Base-by-base conservation (phyloP, 2,329 filamentous ascomycete genomes). In the Nemania sp. region DNA sequence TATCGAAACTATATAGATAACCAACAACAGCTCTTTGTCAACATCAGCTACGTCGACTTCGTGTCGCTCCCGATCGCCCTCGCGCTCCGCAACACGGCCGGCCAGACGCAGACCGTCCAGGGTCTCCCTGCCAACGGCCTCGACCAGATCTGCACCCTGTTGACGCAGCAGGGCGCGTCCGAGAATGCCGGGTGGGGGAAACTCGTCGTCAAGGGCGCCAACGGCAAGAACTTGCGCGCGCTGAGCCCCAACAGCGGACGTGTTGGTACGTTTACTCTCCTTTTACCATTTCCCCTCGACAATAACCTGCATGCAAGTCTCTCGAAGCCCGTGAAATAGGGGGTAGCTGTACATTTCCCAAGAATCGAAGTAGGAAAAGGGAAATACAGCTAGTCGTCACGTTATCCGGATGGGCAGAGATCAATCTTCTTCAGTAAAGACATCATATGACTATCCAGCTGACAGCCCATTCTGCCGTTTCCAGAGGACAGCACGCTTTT, bases 1-100 rank as follows among this genome's bases (percentile, higher is more conserved):
- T 2, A n/a, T n/a, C n/a, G n/a, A 57, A 20, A 2, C n/a, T n/a
- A 45, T 68, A 89, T 87, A 15, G 89, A 83, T 75, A 89, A 89
- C 73, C 68, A 74, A 37, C 69, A 72, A 34, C 80, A 89, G 73
- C 75, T 90, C 5, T 90, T 85, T 70, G 86, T 84, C 67, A 90
- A 90, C 67, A 87, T 93, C 68, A 86, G 81, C 63, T 88, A 89
- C 72, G 90, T 93, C 54, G 90, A 93, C 77, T 93, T 93, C 74
- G 83, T 92, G 63, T 78, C 79, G 67, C 72, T 89, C 66, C 87
- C 88, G n/a, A 81, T 89, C 53, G 81, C 83, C 1, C 79, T 88
- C 64, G 72, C 75, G 61, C 80, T 88, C 47, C 74, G 75, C 56
- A 82, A 80, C 62, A 77, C 77, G 18, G 72, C 74, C 46, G 83